Evolutionary conservation across 1,139 yeast genomes (phyloP).

Genomic region (Pichia sp.): DNA sequence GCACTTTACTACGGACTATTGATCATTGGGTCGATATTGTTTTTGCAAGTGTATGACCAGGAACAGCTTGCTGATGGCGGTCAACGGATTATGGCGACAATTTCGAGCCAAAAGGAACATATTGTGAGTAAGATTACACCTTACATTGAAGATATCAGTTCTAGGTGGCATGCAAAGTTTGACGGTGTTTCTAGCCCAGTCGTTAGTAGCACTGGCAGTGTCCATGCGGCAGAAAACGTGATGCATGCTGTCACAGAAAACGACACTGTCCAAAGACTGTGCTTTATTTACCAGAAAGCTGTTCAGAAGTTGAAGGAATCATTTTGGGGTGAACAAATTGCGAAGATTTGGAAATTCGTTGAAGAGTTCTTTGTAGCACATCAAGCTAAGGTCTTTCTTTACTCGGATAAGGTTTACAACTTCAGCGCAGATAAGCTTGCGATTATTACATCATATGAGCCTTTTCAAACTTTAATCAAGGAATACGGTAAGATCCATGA

Average conservation of each 20-base stretch:
- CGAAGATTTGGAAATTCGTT: neutral
- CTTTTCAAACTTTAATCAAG: constrained; percentile 6
- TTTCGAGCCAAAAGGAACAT: neutral
- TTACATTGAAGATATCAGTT: neutral
- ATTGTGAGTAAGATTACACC: neutral
- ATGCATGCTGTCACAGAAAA: neutral
- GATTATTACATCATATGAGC: constrained; percentile 3
- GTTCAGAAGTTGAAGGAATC: neutral
- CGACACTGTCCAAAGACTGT: neutral
- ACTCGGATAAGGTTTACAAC: constrained; percentile 5
- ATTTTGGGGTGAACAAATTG: neutral
- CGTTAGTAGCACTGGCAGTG: too few relatives aligned
- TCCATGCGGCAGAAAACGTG: too few relatives aligned
- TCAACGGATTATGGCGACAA: constrained; percentile 1
- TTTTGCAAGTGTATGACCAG: constrained; percentile 7
- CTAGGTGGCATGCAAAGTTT: too few relatives aligned
- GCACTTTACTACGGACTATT: constrained; percentile 8
- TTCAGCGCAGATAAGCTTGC: neutral
- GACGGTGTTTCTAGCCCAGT: too few relatives aligned
- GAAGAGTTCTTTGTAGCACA: neutral
- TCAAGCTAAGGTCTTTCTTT: neutral
- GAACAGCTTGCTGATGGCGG: constrained; percentile 5
- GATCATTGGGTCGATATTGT: constrained; percentile 4
- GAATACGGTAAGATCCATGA: constrained; percentile 7
- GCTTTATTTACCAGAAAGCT: neutral